phyloP scores from a whole-genome alignment of 352 stramenopile species.

The Phytophthora ramorum region DNA sequence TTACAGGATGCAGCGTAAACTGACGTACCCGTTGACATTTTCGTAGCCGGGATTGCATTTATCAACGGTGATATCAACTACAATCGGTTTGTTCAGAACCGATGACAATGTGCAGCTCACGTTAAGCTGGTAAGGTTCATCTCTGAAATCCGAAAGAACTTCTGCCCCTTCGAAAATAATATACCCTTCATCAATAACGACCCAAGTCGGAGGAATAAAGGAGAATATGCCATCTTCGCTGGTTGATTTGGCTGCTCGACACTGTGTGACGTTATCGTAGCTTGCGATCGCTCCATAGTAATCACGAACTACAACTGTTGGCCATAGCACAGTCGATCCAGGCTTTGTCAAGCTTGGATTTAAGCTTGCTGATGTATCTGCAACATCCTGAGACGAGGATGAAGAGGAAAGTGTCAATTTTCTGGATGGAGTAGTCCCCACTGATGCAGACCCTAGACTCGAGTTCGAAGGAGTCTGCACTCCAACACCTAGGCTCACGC shows the following conservation, averaged over 20 bases:
- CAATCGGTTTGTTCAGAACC: constrained; percentile 8
- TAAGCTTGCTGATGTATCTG: neutral
- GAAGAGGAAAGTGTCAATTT: constrained; percentile 8
- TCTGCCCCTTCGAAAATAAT: constrained; percentile 55
- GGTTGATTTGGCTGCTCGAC: constrained; percentile 20
- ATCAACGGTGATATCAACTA: constrained; percentile 55
- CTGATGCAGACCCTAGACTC: neutral
- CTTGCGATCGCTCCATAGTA: constrained; percentile 63
- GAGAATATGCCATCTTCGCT: constrained; percentile 47
- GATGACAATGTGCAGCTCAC: constrained; percentile 52
- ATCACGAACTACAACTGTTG: constrained; percentile 65
- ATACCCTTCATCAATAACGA: constrained; percentile 48
- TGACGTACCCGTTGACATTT: constrained; percentile 60
- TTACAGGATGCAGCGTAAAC: neutral
- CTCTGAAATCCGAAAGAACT: constrained; percentile 41
- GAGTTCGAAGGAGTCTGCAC: constrained; percentile 20
- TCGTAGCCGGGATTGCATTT: constrained; percentile 68
- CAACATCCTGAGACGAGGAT: neutral
- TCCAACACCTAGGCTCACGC: constrained; percentile 49
- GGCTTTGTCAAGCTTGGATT: constrained; percentile 26
- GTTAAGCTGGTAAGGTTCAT: constrained; percentile 44
- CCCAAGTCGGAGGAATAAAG: constrained; percentile 45
- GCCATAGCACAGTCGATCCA: constrained; percentile 46
- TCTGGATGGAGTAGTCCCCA: constrained; percentile 1
- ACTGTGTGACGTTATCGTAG: constrained; percentile 53